Base-by-base conservation (phyloP, 2,329 filamentous ascomycete genomes). In the Elsinoe ampelina region DNA sequence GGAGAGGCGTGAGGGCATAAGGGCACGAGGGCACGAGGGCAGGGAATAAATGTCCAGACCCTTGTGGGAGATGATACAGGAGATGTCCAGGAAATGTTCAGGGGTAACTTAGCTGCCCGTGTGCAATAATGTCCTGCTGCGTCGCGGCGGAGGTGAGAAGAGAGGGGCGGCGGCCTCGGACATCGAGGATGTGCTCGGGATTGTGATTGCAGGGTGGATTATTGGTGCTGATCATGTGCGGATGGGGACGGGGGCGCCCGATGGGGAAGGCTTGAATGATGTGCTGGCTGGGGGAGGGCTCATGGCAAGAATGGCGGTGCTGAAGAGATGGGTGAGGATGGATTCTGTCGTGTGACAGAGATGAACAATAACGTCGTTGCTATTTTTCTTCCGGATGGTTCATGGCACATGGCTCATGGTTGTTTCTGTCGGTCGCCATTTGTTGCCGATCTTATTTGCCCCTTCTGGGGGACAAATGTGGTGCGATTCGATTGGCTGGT, bases 401-500 rank as follows among this genome's bases (percentile, higher is more conserved):
- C 17, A 43, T 43, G 41, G 17, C 15, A 12, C 41, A 42, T 42
- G 38, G 19, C 15, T 42, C 15, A 13, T 42, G 38, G 42, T 32
- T 47, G 42, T 47, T 12, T 12, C 22, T 45, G 22, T 12, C 22
- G 10, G 45, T 50, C 45, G 45, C 45, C 48, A 34, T 52, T 22
- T 36, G 17, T 52, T 19, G 48, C 48, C 48, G 34, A 52, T 52
- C 48, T 38, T 34, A 3, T n/a, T n/a, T 12, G 19, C n/a, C 2
- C 41, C 26, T 45, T 20, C 30, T 5, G 8, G 20, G 41, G 20
- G 20, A 22, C 26, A 19, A 19, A 45, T 39, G 34, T 52, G 32
- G 48, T 52, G 48, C 38, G 48, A 52, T 52, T 52, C 48, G 48
- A 34, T 52, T 19, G 48, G 45, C 45, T 50, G 32, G 43, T 20